phyloP scores from a whole-genome alignment of 805 yeast species.

The Candida sphagnicola region DNA sequence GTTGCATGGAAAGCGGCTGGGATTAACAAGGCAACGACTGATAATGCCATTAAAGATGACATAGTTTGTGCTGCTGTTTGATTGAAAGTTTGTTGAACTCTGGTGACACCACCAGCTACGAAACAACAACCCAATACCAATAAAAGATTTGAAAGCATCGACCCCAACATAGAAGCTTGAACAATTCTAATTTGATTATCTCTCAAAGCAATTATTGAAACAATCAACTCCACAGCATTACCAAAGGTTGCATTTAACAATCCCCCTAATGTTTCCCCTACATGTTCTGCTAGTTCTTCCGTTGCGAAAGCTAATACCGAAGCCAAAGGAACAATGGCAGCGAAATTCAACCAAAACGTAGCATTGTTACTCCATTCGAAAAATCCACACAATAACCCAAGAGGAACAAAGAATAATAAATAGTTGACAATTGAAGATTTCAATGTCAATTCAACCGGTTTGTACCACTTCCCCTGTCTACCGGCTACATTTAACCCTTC shows the following conservation, averaged over 20 bases:
- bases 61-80: conserved; percentile 98
- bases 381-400: conserved; percentile 75
- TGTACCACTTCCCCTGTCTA: conserved; percentile 4
- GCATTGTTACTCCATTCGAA: conserved; percentile 50
- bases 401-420: conserved; percentile 78
- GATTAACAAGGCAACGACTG: conserved; percentile 81
- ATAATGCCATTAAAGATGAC: conserved; percentile 89
- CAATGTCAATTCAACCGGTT: conserved; percentile 23
- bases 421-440: conserved; percentile 71
- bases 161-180: conserved; percentile 96
- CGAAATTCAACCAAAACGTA: conserved; percentile 71
- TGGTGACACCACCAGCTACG: conserved; percentile 84
- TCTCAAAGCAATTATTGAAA: conserved; percentile 81
- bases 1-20: conserved; percentile 96
- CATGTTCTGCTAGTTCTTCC: conserved; percentile 82
- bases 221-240: conserved; percentile 95
- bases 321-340: conserved; percentile 91
- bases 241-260: conserved; percentile 95
- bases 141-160: conserved; percentile 81
- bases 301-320: conserved; percentile 88
- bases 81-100: conserved; percentile 83
- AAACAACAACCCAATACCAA: conserved; percentile 95
- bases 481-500: too few relatives aligned
- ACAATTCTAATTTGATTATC: conserved; percentile 90
- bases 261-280: conserved; percentile 93